phyloP scores from a whole-genome alignment of 768 basidiomycete genomes.

The Phaeotremella skinneri region DNA sequence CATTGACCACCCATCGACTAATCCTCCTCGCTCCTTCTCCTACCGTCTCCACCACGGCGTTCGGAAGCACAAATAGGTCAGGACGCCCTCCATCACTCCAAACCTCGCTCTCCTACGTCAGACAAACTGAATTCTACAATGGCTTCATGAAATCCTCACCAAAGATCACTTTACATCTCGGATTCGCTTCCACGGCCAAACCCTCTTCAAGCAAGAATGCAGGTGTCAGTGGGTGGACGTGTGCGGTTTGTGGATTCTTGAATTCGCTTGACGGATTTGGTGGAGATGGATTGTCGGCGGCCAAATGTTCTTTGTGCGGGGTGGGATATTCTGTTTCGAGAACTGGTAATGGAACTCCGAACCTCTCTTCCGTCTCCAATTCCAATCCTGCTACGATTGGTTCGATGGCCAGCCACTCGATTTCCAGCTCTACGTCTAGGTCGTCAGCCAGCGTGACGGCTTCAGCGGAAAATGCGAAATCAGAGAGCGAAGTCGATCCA shows the following conservation, averaged over 20 bases:
- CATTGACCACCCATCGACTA: constrained; percentile 77
- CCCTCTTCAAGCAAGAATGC: background rate
- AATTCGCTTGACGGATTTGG: constrained; percentile 65
- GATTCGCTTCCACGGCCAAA: background rate
- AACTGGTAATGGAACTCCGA: no score
- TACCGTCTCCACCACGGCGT: constrained; percentile 50
- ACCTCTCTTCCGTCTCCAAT: no score
- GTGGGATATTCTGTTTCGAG: constrained; percentile 54
- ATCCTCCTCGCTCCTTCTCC: constrained; percentile 62
- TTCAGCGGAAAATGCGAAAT: no score
- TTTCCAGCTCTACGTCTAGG: background rate
- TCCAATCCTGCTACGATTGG: no score
- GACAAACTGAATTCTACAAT: constrained; percentile 80
- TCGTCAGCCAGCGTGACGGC: constrained; percentile 6
- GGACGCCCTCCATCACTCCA: constrained; percentile 62
- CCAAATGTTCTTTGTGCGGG: constrained; percentile 73
- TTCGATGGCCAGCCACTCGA: no score
- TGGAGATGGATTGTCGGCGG: background rate
- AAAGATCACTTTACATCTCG: constrained; percentile 76
- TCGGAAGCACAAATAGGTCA: constrained; percentile 42
- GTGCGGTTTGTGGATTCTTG: constrained; percentile 79
- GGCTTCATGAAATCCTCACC: constrained; percentile 85
- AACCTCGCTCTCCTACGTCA: constrained; percentile 64
- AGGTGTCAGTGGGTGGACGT: constrained; percentile 53
- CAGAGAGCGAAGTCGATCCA: constrained; percentile 9